A percentile compares a stretch with the other conserved stretches of the same genome.
phyloP scores from a whole-genome alignment of 257 asterid genomes.

The Ehretia macrophylla region DNA sequence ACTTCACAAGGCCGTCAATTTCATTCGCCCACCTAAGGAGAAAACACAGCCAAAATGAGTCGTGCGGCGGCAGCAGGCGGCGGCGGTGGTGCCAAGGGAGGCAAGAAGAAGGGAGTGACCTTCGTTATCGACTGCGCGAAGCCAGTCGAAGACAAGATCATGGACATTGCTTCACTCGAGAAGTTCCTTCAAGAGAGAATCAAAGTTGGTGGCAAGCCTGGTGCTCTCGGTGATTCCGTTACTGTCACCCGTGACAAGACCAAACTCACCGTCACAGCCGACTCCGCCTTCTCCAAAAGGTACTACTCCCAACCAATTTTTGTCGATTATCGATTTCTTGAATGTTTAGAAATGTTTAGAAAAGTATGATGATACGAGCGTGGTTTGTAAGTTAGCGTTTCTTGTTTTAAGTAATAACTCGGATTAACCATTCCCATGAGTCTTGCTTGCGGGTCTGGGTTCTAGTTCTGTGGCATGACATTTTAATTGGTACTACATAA shows the following conservation, averaged over 20 bases:
- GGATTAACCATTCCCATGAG: no score
- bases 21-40: not conserved
- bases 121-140: conserved; percentile 44
- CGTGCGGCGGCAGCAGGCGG: conserved; percentile 20
- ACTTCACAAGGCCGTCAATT: not conserved
- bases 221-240: conserved; percentile 45
- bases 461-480: no score
- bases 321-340: not conserved
- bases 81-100: conserved; percentile 34
- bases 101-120: conserved; percentile 42
- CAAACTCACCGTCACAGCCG: conserved; percentile 40
- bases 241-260: conserved; percentile 39
- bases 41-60: conserved; percentile 16
- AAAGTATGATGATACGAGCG: no score
- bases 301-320: conserved; percentile 9
- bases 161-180: conserved; percentile 46
- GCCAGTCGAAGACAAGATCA: conserved; percentile 50
- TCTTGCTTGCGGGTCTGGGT: no score
- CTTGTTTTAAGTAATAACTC: no score
- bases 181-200: conserved; percentile 50
- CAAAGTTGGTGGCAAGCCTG: conserved; percentile 51
- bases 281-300: conserved; percentile 42
- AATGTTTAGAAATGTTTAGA: not conserved
- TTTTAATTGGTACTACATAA: no score
- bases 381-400: not conserved